Conservation (phyloP, 164 flowering plant species). For the Magnolia sinica region DNA sequence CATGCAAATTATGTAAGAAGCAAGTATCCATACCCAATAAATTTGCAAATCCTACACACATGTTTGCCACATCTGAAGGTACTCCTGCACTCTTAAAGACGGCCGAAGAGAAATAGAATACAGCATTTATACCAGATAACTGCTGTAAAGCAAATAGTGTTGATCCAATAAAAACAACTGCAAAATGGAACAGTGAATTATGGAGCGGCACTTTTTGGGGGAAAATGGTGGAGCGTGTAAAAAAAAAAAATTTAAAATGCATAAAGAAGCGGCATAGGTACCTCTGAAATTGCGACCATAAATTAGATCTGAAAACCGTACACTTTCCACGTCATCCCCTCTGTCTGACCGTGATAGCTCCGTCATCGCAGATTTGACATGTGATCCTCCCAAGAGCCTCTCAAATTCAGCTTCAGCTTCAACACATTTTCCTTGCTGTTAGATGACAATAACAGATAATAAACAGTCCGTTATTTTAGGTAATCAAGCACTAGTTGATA, state of each 20-base stretch:
- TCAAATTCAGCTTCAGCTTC: constrained; percentile 88
- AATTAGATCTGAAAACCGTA: constrained; percentile 64
- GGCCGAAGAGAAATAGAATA: constrained; percentile 71
- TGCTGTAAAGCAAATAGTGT: constrained; percentile 70
- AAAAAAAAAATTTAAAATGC: too few relatives aligned
- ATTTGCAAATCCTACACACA: constrained; percentile 53
- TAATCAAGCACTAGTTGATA: too few relatives aligned
- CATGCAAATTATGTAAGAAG: not conserved
- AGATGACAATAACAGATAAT: not conserved
- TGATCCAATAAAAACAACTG: constrained; percentile 98
- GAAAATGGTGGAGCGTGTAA: not conserved
- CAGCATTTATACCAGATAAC: constrained; percentile 83
- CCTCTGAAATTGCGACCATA: constrained; percentile 89
- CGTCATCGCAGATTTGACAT: constrained; percentile 70
- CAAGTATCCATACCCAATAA: constrained; percentile 37
- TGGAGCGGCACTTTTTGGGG: not conserved
- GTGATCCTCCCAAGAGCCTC: constrained; percentile 69
- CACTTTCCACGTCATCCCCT: constrained; percentile 61
- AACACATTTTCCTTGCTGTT: constrained; percentile 68
- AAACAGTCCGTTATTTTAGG: too few relatives aligned
- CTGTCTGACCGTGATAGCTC: constrained; percentile 74
- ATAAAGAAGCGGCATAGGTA: constrained; percentile 7
- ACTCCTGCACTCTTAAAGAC: constrained; percentile 70
- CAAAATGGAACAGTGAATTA: constrained; percentile 41
- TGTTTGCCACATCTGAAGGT: constrained; percentile 58